Evolutionary conservation across 306 rosid species (phyloP).

Genomic region (Trifolium dubium): DNA sequence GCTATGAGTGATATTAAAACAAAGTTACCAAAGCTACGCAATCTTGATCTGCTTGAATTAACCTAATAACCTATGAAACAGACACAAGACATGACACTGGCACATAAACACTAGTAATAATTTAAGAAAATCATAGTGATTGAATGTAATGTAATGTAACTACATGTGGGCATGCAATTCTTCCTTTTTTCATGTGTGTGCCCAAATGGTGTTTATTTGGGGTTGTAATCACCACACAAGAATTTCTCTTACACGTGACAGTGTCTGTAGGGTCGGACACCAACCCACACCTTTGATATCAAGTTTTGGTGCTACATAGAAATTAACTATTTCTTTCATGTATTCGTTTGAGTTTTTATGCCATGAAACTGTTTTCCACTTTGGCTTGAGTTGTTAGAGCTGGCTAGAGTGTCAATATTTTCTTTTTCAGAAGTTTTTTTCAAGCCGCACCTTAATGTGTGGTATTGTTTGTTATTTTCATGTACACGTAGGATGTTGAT

Average conservation of each 20-base stretch:
- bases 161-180: too few species aligned
- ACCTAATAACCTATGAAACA: too few species aligned
- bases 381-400: conserved; percentile 24
- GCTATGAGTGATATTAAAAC: too few species aligned
- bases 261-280: neutral
- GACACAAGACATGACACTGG: neutral
- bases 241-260: neutral
- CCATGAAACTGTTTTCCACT: conserved; percentile 23
- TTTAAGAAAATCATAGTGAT: neutral
- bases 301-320: neutral
- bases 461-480: neutral
- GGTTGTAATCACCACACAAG: too few species aligned
- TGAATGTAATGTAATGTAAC: neutral
- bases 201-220: too few species aligned
- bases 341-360: conserved; percentile 1
- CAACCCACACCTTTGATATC: neutral
- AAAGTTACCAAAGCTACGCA: too few species aligned
- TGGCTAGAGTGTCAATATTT: conserved; percentile 2
- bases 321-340: conserved; percentile 1
- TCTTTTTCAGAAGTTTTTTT: conserved; percentile 2
- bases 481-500: conserved; percentile 70
- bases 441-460: neutral
- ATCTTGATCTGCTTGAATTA: neutral
- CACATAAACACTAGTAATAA: neutral
- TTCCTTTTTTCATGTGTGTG: too few species aligned